Evolutionary conservation across 495 filamentous ascomycete species (phyloP), one percentile per base, ranked within the genome.

Genomic region (Schizothecium vesticola): DNA sequence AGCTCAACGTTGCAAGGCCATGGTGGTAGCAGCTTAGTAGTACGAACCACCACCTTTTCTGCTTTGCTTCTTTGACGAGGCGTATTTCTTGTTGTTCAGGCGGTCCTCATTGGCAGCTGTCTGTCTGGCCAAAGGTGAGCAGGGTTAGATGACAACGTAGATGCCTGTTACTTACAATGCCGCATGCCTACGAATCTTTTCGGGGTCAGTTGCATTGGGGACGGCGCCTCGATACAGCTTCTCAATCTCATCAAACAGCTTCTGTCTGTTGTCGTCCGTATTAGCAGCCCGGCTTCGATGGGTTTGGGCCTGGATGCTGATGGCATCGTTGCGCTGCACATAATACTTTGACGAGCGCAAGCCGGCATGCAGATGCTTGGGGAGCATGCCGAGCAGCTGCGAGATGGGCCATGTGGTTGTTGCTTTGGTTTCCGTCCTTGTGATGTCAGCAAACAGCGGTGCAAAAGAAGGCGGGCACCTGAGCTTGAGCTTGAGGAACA

Each of bases 401-500:
- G 81, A 70, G 21, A 91, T 74, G 31, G 88, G 79, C 85, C 79
- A 79, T 86, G 81, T 75, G 80, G 91, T 76, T 19, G 91, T 97
- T 12, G 94, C 95, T 79, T 99, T 99, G 19, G 91, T 91, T 76
- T 94, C 95, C 26, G 96, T 92, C 78, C 95, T 99, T 28, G 10
- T 56, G 26, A 25, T 19, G 1, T 56, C 21, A 60, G 68, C 70
- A 21, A 74, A 62, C 43, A 29, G 29, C 5, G 61, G 28, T 13
- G 25, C 19, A 43, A 43, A 43, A 3, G 10, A 43, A 3, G 10
- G 21, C 61, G 1, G 12, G n/a, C 16, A 24, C 25, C 8, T 23
- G 7, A 64, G n/a, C 43, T 55, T 43, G 33, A 31, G 33, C n/a
- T 9, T 59, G 26, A 3, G 59, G 11, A 66, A 36, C 56, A 83